Evolutionary conservation across 441 rosid genomes (phyloP).

Genomic region (Biscutella laevigata): DNA sequence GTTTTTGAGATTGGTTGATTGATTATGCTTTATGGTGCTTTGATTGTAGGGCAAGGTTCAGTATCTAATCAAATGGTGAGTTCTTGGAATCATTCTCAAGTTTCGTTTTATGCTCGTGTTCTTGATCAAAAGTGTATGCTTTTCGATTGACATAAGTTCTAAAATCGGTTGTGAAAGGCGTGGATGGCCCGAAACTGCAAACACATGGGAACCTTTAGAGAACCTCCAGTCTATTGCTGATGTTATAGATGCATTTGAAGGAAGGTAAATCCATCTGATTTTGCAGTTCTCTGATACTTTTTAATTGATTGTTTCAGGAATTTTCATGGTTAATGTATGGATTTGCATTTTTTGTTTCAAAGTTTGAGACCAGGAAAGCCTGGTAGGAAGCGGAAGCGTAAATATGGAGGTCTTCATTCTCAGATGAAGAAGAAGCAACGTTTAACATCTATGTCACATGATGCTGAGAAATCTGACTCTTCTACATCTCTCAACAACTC

Average conservation of each 20-base stretch:
- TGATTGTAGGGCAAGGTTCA: conserved; percentile 73
- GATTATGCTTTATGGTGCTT: conserved; percentile 13
- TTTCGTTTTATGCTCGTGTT: not conserved
- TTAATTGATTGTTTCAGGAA: not conserved
- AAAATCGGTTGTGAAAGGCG: conserved; percentile 55
- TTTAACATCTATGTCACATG: conserved; percentile 27
- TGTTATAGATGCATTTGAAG: conserved; percentile 88
- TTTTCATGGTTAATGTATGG: not conserved
- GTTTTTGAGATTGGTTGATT: not conserved
- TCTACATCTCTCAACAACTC: conserved; percentile 33
- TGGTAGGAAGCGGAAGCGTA: conserved; percentile 80
- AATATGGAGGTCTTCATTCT: conserved; percentile 42
- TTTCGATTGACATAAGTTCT: conserved; percentile 16
- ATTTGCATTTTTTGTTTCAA: conserved; percentile 24
- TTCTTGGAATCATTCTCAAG: conserved; percentile 9
- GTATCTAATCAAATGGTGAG: conserved; percentile 97
- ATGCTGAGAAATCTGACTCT: conserved; percentile 34
- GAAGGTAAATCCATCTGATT: conserved; percentile 39
- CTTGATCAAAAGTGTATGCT: conserved; percentile 2
- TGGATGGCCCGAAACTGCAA: conserved; percentile 93
- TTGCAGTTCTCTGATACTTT: not conserved
- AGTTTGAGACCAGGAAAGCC: conserved; percentile 71
- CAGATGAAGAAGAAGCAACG: conserved; percentile 66
- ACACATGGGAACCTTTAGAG: conserved; percentile 98
- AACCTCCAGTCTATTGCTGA: conserved; percentile 84